Evolutionary conservation across 768 basidiomycete species (phyloP), one percentile per base, ranked within the genome.

Genomic region (Boletus rubroflammeus): DNA sequence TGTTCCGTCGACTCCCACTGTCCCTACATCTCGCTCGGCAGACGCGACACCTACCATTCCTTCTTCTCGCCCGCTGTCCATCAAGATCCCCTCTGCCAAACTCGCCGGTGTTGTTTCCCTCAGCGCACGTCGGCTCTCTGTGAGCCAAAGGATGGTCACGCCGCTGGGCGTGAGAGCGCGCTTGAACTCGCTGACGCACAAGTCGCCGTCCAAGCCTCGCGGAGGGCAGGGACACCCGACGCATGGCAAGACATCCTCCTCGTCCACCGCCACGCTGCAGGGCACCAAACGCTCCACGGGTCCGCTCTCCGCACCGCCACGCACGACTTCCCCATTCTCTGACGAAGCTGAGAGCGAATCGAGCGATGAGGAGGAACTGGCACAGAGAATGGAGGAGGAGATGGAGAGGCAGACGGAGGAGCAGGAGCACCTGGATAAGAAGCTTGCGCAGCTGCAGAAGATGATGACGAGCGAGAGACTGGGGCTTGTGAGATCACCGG

Each of bases 391-490:
- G 61, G 84, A 85, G 60, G 89, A 90, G 58, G 88, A 91, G 62
- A 81, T 79, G 4, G 86, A 88, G 47, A 74, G 84, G 47, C 77
- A 71, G 52, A 76, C 77, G 28, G 88, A 91, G 65, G 83, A 88
- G 55, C 83, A 85, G 58, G 83, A 87, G 48, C 74, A 80, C 0
- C 66, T 91, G 39, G 81, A 83, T 47, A 78, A 77, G 56, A 91
- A 89, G 65, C 75, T 93, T 11, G 76, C 78, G 44, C 81, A 86
- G 31, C 73, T 93, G 19, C 81, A 89, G 64, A 77, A 67, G 49
- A 82, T 86, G 77, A 86, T 93, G 74, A 90, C 85, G 1, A 83
- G 77, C 55, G 89, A 91, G 44, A 74, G 79, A 21, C 65, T 93
- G 21, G 90, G 90, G 1, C 77, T 93, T 19, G 84, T 91, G 47